A percentile compares a stretch with the other conserved stretches of the same genome.
These are phyloP conservation scores for Alternaria sp. DNA, from an alignment of 2,329 filamentous ascomycete species.

Conservation along the genomic window DNA sequence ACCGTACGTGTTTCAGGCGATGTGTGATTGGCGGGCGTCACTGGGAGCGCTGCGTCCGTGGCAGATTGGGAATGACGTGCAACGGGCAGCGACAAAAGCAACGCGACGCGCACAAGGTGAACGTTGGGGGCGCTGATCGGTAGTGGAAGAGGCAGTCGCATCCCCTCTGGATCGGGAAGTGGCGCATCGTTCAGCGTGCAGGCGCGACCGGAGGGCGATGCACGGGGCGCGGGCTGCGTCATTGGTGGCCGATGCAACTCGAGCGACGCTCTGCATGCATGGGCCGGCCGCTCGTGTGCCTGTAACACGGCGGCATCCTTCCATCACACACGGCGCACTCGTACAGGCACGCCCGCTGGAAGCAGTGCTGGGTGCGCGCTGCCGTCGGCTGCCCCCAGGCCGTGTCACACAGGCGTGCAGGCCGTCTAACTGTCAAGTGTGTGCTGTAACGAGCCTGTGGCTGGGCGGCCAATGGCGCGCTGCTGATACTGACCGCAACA, in stretches of 20 bases:
- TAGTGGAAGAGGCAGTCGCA: conserved; percentile 6
- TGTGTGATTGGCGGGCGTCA: background rate
- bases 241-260: conserved; percentile 9
- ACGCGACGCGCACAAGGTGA: background rate
- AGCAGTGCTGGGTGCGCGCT: background rate
- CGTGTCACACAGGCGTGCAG: conserved; percentile 5
- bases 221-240: conserved; percentile 17
- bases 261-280: background rate
- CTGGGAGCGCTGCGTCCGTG: conserved; percentile 2
- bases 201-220: conserved; percentile 4
- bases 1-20: background rate
- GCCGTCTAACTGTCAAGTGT: conserved; percentile 15
- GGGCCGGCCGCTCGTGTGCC: background rate
- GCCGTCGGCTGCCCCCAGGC: background rate
- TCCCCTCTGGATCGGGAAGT: conserved; percentile 15
- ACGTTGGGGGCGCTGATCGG: background rate
- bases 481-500: conserved; percentile 23
- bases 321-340: background rate
- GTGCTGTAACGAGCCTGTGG: conserved; percentile 3
- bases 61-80: conserved; percentile 16
- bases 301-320: background rate
- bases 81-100: conserved; percentile 1
- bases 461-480: conserved; percentile 18
- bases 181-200: conserved; percentile 3
- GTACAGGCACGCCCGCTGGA: background rate